Conservation (phyloP, 768 basidiomycete genomes). For the Cantharellus anzutake region DNA sequence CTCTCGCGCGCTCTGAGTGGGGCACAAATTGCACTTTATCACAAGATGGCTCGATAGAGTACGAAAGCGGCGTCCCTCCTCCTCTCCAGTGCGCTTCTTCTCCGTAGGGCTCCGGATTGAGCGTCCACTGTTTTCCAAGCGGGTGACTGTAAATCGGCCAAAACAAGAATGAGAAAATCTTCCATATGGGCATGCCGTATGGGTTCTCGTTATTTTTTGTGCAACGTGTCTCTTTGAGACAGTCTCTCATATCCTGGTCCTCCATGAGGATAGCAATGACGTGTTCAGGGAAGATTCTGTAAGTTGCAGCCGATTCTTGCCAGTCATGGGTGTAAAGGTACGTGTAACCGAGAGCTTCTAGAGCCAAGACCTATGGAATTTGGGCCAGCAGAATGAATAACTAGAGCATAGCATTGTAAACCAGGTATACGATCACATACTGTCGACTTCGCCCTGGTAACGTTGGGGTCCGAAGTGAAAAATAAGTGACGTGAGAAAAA, state of each 20-base stretch:
- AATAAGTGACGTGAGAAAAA: neutral
- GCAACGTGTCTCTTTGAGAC: neutral
- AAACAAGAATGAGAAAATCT: slow-evolving; percentile 1
- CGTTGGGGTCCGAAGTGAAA: neutral
- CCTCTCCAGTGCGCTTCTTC: neutral
- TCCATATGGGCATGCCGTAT: neutral
- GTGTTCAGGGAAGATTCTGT: neutral
- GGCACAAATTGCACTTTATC: neutral
- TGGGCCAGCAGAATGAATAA: neutral
- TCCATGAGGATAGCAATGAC: neutral
- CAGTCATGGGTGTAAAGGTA: neutral
- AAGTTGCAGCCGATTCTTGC: neutral
- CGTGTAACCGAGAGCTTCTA: slow-evolving; percentile 2
- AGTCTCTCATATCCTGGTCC: neutral
- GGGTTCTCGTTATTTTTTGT: neutral
- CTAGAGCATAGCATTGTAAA: neutral
- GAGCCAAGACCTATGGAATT: neutral
- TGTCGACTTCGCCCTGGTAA: neutral
- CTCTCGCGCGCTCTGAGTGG: neutral
- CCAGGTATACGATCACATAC: neutral
- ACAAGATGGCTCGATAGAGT: neutral
- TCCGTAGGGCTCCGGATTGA: neutral
- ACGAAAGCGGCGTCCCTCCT: neutral
- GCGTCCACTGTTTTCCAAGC: slow-evolving; percentile 2
- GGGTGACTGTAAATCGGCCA: neutral